phyloP scores from a whole-genome alignment of 257 asterid genomes.

The Solanum microdontum region DNA sequence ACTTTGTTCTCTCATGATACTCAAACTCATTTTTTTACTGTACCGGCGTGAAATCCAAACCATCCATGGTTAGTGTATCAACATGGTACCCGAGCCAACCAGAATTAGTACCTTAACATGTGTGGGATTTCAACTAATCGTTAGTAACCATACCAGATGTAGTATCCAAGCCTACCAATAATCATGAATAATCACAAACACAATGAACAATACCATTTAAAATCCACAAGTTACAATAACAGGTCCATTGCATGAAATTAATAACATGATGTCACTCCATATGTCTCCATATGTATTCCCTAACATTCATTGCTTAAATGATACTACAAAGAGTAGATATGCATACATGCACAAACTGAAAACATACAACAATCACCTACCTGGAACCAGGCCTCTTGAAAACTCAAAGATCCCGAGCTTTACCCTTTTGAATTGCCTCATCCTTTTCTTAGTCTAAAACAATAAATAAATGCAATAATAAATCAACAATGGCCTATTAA shows the following conservation, averaged over 20 bases:
- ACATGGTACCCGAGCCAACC: not conserved
- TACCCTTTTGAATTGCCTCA: not conserved
- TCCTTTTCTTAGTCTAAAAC: not conserved
- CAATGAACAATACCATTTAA: not conserved
- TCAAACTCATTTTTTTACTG: no score
- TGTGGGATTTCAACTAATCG: not conserved
- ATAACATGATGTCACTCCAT: not conserved
- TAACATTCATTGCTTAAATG: no score
- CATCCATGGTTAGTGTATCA: not conserved
- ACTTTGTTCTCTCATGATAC: not conserved
- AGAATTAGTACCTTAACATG: not conserved
- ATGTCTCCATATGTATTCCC: not conserved
- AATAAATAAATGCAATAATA: no score
- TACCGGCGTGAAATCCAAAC: not conserved
- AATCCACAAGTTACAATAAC: not conserved
- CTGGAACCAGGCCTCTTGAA: not conserved
- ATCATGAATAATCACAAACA: not conserved
- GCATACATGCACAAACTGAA: not conserved
- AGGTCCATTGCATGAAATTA: not conserved
- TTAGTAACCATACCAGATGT: not conserved
- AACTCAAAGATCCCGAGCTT: no score
- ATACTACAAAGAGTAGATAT: no score
- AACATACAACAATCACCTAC: not conserved
- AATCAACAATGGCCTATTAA: not conserved
- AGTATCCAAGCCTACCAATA: not conserved